Conservation (phyloP, 179 eudicot genomes). For the Corrigiola litoralis region DNA sequence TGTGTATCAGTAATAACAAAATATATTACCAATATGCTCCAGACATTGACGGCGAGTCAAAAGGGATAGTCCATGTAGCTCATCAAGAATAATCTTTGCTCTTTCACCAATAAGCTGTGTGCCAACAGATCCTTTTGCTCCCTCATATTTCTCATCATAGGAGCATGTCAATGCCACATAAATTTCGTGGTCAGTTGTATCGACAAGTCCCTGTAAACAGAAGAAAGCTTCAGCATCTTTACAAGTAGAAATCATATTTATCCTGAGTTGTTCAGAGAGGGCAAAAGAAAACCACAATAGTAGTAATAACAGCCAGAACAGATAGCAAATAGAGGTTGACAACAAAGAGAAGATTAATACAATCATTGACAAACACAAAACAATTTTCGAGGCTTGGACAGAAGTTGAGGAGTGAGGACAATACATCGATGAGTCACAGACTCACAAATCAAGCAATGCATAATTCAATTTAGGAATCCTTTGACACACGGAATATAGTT, state of each 20-base stretch:
- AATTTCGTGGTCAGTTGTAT: constrained; percentile 80
- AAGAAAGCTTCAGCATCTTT: constrained; percentile 7
- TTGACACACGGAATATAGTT: no score
- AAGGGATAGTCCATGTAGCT: constrained; percentile 60
- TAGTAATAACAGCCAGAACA: not conserved
- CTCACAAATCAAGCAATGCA: no score
- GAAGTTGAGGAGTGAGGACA: no score
- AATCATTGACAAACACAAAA: no score
- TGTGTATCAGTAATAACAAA: not conserved
- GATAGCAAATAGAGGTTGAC: not conserved
- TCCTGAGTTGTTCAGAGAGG: not conserved
- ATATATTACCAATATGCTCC: constrained; percentile 72
- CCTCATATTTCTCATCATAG: constrained; percentile 55
- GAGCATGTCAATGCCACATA: constrained; percentile 73
- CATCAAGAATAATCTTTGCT: constrained; percentile 82
- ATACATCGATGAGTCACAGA: no score
- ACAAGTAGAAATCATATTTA: not conserved
- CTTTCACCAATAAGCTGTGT: constrained; percentile 92
- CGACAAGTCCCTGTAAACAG: constrained; percentile 67
- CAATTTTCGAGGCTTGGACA: no score
- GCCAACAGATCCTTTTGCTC: constrained; percentile 87
- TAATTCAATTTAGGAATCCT: no score
- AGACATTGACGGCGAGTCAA: constrained; percentile 70
- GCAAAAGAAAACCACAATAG: not conserved
- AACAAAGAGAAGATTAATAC: no score